These are phyloP conservation scores for Phytophthora constricta DNA, from an alignment of 352 stramenopile genomes.

Conservation along the genomic window DNA sequence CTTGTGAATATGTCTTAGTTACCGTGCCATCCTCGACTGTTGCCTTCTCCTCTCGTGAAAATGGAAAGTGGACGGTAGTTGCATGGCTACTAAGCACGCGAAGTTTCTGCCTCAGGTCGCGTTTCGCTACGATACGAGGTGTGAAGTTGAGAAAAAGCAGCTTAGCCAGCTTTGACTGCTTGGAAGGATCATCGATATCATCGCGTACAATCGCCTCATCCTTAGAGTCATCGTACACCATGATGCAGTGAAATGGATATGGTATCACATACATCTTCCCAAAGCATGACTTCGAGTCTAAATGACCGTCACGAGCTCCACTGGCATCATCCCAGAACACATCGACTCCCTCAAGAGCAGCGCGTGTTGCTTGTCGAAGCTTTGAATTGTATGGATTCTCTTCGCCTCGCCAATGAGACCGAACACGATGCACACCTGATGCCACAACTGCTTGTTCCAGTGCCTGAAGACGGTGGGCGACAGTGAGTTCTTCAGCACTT, in stretches of 20 bases:
- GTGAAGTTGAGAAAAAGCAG: slow-evolving; percentile 51
- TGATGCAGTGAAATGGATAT: slow-evolving; percentile 60
- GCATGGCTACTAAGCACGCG: slow-evolving; percentile 29
- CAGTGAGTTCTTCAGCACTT: slow-evolving; percentile 20
- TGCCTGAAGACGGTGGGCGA: slow-evolving; percentile 35
- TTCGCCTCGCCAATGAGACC: slow-evolving; percentile 46
- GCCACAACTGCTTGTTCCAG: slow-evolving; percentile 41
- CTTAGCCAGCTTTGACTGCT: slow-evolving; percentile 21
- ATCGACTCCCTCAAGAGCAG: slow-evolving; percentile 53
- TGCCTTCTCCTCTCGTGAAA: slow-evolving; percentile 39
- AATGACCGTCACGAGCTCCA: slow-evolving; percentile 40
- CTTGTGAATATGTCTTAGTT: slow-evolving; percentile 29
- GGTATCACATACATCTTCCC: slow-evolving; percentile 55
- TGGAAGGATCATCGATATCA: slow-evolving; percentile 7
- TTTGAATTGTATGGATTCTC: slow-evolving; percentile 32
- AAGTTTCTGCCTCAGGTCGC: slow-evolving; percentile 42
- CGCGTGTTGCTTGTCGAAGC: slow-evolving; percentile 31
- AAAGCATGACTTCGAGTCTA: slow-evolving; percentile 51
- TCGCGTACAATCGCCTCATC: slow-evolving; percentile 51
- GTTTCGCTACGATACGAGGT: slow-evolving; percentile 29
- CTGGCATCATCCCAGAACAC: slow-evolving; percentile 47
- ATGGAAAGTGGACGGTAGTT: slow-evolving; percentile 38
- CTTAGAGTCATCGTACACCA: slow-evolving; percentile 59
- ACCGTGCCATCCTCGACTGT: slow-evolving; percentile 46
- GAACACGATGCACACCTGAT: slow-evolving; percentile 43